Percentiles rank a stretch among this genome's conserved stretches.
Conservation (phyloP, 179 eudicot genomes). For the Silene noctiflora region DNA sequence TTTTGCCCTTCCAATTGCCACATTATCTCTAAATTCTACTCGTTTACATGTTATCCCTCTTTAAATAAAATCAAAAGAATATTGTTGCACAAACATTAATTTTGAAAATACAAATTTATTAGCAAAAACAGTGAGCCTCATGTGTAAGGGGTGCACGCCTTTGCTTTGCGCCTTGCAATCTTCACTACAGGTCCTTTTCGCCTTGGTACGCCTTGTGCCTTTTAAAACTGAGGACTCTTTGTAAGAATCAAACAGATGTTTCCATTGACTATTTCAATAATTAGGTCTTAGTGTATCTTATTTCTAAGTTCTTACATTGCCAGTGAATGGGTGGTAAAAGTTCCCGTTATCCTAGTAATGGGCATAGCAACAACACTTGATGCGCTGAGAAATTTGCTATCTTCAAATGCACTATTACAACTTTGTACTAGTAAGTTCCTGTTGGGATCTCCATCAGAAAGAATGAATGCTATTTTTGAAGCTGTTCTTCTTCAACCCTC, state of each 20-base stretch:
- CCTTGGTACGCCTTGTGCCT: neutral
- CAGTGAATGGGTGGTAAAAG: conserved; percentile 91
- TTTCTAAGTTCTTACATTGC: conserved; percentile 13
- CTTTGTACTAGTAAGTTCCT: conserved; percentile 50
- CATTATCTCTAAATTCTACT: too few species aligned
- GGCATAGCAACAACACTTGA: conserved; percentile 80
- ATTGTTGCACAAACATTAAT: neutral
- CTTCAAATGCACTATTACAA: conserved; percentile 52
- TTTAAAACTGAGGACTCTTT: neutral
- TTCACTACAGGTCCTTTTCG: neutral
- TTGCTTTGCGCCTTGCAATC: neutral
- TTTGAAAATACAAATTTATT: too few species aligned
- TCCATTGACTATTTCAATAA: neutral
- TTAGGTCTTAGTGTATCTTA: conserved; percentile 13
- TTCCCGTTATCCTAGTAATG: conserved; percentile 70
- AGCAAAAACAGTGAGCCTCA: neutral
- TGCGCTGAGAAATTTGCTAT: conserved; percentile 54
- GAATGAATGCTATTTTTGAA: conserved; percentile 76
- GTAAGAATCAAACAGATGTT: neutral
- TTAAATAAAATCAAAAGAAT: neutral
- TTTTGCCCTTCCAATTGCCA: neutral
- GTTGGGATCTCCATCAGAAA: conserved; percentile 72
- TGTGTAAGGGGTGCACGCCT: neutral
- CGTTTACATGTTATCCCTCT: neutral
- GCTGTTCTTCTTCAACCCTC: conserved; percentile 62